Base-by-base conservation (phyloP, 2,329 filamentous ascomycete genomes). In the Colletotrichum theobromicola region DNA sequence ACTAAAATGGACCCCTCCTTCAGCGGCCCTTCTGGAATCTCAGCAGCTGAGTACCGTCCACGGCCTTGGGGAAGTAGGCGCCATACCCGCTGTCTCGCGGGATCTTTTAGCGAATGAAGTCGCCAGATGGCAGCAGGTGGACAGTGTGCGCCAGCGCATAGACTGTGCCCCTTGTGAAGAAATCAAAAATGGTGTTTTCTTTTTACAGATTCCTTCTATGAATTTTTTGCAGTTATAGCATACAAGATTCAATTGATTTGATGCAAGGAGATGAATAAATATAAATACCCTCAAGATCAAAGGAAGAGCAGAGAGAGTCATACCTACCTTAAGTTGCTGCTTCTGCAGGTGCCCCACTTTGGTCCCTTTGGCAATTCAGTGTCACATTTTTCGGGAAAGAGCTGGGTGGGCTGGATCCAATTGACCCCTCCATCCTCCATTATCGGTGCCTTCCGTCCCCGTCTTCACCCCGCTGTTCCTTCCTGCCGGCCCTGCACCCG, bases 401-500 rank as follows among this genome's bases (percentile, higher is more conserved):
- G 65, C 42, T 72, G 35, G 21, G 42, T 50, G n/a, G 42, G 42
- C 42, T 50, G 42, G 42, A 21, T 50, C n/a, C n/a, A 21, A 62
- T 37, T 26, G 34, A 73, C 70, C 71, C 71, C 71, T 42, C 70
- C 58, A 63, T 72, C 71, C 71, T 42, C 70, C 65, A 63, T 72
- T 65, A 18, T 65, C 65, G 34, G 70, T 46, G 66, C 34, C 70
- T 69, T 63, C 70, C 70, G 65, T 42, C 67, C 67, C 65, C 58
- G 34, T 30, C 46, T 42, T 50, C 58, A 73, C 67, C 71, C 67
- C 71, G 60, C 71, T 55, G 57, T 16, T 35, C 37, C 67, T 74
- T 60, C 71, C 66, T 46, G 42, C 42, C n/a, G 42, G 61, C 70
- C 58, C 16, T 65, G 67, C 26, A 21, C 57, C 28, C 21, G 57